Base-by-base conservation (phyloP, 441 rosid species). In the Isatis lusitanica region DNA sequence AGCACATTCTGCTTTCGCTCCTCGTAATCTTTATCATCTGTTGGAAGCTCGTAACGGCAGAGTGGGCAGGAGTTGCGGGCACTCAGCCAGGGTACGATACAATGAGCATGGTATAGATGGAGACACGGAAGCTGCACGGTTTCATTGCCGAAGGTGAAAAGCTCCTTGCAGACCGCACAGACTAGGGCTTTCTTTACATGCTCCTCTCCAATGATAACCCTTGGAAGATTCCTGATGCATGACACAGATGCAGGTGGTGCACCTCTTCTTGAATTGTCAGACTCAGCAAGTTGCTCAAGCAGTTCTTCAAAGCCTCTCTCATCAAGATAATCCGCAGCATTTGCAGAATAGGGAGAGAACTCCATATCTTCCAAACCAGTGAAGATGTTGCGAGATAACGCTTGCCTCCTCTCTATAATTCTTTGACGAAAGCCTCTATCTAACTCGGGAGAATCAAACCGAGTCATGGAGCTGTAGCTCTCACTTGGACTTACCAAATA, bases 141-240 rank as follows among this genome's bases (percentile, higher is more conserved):
- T 84, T 86, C 87, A 63, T 80, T 83, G 61, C 92, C 85, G 24
- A 80, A 42, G 26, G 74, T 35, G 71, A 87, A 83, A 71, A 83
- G 53, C 78, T 94, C 98, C 81, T 90, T 94, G 87, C 98, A 94
- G 67, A 94, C 83, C 13, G 98, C 97, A 84, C 98, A 94, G 52
- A 81, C 78, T 63, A 83, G 70, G 35, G 78, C 94, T 38, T 77
- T 78, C 58, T 81, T 89, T 57, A 70, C 78, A 71, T 84, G 85
- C 48, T 89, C 89, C 79, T 83, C 73, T 10, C 63, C 76, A 62
- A 86, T 70, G 72, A 73, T 79, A 48, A 89, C 75, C 31, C 53
- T 71, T 57, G 98, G 97, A 73, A 94, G 87, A 71, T 57, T 85
- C 55, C 80, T 83, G 76, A 92, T 80, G 66, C 74, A 84, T 17